Conservation (phyloP, 164 flowering plant genomes). For the Taxillus chinensis region DNA sequence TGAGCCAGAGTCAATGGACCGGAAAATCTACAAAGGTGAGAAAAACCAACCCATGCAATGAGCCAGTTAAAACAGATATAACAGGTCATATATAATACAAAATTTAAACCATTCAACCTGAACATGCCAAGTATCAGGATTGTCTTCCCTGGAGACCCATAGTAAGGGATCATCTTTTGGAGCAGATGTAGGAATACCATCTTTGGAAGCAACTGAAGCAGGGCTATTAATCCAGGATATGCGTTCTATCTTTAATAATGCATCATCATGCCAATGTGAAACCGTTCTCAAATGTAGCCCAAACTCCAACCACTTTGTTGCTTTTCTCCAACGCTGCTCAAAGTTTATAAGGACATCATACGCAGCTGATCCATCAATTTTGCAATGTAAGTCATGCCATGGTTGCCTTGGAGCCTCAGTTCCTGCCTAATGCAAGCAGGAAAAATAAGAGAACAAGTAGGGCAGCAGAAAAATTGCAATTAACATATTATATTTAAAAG, state of each 20-base stretch:
- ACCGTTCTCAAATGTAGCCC: conserved; percentile 28
- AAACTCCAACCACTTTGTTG: conserved; percentile 62
- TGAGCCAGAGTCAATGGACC: conserved; percentile 88
- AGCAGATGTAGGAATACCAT: conserved; percentile 18
- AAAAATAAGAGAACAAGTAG: neutral
- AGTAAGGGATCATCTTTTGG: conserved; percentile 37
- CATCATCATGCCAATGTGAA: conserved; percentile 61
- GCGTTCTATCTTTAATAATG: conserved; percentile 61
- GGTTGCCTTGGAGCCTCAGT: conserved; percentile 78
- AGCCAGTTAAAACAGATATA: neutral
- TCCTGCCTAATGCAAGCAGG: conserved; percentile 30
- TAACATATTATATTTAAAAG: too few species aligned
- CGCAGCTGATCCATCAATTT: conserved; percentile 80
- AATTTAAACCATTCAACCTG: conserved; percentile 38
- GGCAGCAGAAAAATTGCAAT: neutral
- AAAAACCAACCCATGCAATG: conserved; percentile 8
- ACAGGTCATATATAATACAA: neutral
- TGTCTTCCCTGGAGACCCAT: conserved; percentile 44
- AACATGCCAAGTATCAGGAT: conserved; percentile 76
- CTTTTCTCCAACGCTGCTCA: conserved; percentile 78
- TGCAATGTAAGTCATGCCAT: conserved; percentile 85
- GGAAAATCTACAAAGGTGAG: conserved; percentile 45
- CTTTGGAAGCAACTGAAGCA: conserved; percentile 13
- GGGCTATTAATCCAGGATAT: conserved; percentile 92
- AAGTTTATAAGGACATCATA: conserved; percentile 77